Percentiles rank a stretch among this genome's conserved stretches.
Evolutionary conservation across 805 yeast genomes (phyloP).

Genomic region (Jamesozyma lodderae): DNA sequence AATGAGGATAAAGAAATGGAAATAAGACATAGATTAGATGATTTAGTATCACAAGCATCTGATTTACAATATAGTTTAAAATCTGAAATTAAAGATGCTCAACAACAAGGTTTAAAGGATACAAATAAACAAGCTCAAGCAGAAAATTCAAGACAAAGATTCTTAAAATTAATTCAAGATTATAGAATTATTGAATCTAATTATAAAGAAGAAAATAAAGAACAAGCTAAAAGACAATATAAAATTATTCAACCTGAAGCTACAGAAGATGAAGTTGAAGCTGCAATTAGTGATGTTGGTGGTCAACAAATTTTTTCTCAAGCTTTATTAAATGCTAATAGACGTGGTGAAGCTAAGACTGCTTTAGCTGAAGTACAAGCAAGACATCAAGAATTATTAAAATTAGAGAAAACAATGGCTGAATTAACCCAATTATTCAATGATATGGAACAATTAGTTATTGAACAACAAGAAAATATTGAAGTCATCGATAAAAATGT

Average conservation of each 20-base stretch:
- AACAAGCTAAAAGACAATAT: constrained; percentile 88
- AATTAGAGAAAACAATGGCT: constrained; percentile 90
- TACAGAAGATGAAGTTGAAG: constrained; percentile 71
- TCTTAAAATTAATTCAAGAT: constrained; percentile 77
- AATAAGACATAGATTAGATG: constrained; percentile 67
- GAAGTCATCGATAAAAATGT: constrained; percentile 77
- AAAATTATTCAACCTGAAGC: constrained; percentile 83
- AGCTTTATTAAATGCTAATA: constrained; percentile 76
- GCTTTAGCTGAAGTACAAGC: constrained; percentile 93
- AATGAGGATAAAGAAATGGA: constrained; percentile 61
- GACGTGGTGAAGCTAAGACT: constrained; percentile 91
- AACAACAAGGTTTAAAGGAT: constrained; percentile 61
- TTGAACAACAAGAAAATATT: constrained; percentile 86
- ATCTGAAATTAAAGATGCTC: constrained; percentile 65
- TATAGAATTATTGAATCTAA: constrained; percentile 80
- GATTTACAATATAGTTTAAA: constrained; percentile 70
- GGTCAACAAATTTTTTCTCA: constrained; percentile 91
- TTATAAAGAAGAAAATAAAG: constrained; percentile 73
- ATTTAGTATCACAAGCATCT: constrained; percentile 66
- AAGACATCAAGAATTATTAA: constrained; percentile 89
- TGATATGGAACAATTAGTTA: constrained; percentile 93
- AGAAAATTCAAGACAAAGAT: constrained; percentile 75
- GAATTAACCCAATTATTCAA: constrained; percentile 90
- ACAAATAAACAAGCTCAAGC: constrained; percentile 83
- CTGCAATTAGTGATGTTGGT: constrained; percentile 75